phyloP scores from a whole-genome alignment of 2,329 filamentous ascomycete species.

The Graphiopsis chlorocephala region DNA sequence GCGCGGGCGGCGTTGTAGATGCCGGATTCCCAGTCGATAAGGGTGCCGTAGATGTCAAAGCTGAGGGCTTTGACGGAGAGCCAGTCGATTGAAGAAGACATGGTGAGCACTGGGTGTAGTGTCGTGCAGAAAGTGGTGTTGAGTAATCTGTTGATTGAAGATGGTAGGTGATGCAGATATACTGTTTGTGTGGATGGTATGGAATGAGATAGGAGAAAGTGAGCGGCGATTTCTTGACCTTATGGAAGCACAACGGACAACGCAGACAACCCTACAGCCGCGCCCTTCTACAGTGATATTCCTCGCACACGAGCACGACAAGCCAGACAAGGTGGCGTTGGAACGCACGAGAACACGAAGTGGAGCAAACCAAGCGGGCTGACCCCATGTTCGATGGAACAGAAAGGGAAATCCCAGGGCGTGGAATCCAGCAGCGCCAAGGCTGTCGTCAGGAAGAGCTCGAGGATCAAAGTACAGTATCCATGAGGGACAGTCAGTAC shows the following conservation, averaged over 20 bases:
- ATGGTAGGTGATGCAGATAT: neutral
- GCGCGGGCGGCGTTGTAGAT: conserved; percentile 54
- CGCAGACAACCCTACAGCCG: neutral
- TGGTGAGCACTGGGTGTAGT: neutral
- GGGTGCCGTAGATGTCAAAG: conserved; percentile 78
- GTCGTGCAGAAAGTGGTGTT: neutral
- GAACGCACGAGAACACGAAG: neutral
- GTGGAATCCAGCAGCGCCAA: neutral
- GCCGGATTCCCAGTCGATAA: conserved; percentile 75
- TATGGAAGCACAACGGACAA: neutral
- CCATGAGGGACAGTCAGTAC: neutral
- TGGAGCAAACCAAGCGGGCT: neutral
- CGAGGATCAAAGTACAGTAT: neutral
- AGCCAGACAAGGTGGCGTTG: neutral
- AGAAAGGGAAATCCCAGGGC: neutral
- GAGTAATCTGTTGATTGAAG: no score
- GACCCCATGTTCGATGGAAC: neutral
- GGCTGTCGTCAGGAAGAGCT: neutral
- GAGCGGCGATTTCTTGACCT: neutral
- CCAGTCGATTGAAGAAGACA: conserved; percentile 31
- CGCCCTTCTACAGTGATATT: neutral
- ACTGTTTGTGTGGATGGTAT: neutral
- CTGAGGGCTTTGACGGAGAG: conserved; percentile 50
- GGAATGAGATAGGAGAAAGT: neutral
- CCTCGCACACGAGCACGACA: neutral